A percentile compares a stretch with the other conserved stretches of the same genome.
Evolutionary conservation across 306 rosid genomes (phyloP).

Genomic region (Fragaria vesca): DNA sequence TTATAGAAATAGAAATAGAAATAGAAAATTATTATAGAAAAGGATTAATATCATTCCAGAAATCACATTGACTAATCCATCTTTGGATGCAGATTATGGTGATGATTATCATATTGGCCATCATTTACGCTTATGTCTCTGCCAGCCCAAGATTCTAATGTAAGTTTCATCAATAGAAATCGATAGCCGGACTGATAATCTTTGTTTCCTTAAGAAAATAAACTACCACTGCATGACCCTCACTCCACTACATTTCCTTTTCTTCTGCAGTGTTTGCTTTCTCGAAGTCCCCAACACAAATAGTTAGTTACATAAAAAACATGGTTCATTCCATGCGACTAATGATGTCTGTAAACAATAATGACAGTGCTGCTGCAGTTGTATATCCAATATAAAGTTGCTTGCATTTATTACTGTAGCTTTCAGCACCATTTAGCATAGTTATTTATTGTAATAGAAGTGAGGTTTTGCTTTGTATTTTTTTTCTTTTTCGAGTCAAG

Average conservation of each 20-base stretch:
- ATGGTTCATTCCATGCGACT: background rate
- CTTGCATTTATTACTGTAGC: background rate
- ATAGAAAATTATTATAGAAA: background rate
- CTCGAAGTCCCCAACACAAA: background rate
- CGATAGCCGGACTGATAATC: background rate
- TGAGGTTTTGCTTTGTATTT: background rate
- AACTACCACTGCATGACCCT: background rate
- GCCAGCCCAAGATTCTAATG: conserved; percentile 48
- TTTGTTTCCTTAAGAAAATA: background rate
- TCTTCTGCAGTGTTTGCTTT: conserved; percentile 18
- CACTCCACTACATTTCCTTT: background rate
- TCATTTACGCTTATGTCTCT: conserved; percentile 54
- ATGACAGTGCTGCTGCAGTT: background rate
- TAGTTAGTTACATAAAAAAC: conserved; percentile 16
- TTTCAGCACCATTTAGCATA: background rate
- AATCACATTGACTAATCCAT: conserved; percentile 11
- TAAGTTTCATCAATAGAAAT: conserved; percentile 30
- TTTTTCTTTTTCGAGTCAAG: background rate
- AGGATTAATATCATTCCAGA: background rate
- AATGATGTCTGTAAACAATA: conserved; percentile 16
- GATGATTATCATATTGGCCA: conserved; percentile 44
- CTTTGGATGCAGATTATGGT: conserved; percentile 57
- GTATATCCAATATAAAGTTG: background rate
- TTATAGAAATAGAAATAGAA: background rate
- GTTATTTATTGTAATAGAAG: background rate